Evolutionary conservation across 768 basidiomycete genomes (phyloP).

Genomic region (Panaeolus papilionaceus): DNA sequence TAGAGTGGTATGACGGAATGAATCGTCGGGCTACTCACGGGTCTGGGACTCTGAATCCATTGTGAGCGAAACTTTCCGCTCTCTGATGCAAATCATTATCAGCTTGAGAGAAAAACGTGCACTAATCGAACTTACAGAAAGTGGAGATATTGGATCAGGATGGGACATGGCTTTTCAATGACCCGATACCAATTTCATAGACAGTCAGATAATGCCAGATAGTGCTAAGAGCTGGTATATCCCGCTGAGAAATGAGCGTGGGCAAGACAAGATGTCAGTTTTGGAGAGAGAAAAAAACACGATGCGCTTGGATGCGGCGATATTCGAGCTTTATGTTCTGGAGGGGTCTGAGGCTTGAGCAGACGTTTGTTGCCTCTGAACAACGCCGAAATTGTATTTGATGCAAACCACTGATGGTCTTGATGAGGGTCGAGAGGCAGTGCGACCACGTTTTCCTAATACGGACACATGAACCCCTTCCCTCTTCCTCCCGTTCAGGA

Average conservation of each 20-base stretch:
- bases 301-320: neutral
- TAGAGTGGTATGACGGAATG: neutral
- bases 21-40: constrained; percentile 38
- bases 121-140: constrained; percentile 25
- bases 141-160: constrained; percentile 19
- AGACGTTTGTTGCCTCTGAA: neutral
- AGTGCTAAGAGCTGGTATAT: neutral
- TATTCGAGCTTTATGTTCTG: neutral
- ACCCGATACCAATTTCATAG: neutral
- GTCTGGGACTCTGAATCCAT: constrained; percentile 44
- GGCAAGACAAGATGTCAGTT: neutral
- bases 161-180: neutral
- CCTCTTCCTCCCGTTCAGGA: neutral
- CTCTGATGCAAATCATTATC: constrained; percentile 26
- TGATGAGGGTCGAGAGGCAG: constrained; percentile 10
- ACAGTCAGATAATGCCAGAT: too few species aligned
- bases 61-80: constrained; percentile 37
- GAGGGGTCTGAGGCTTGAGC: neutral
- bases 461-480: neutral
- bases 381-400: constrained; percentile 4
- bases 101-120: neutral
- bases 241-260: neutral
- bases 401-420: neutral
- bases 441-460: neutral
- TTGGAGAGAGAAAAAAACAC: neutral